Conservation (phyloP, 1,284 basidiomycete genomes). For the Phenoliferia sp. region DNA sequence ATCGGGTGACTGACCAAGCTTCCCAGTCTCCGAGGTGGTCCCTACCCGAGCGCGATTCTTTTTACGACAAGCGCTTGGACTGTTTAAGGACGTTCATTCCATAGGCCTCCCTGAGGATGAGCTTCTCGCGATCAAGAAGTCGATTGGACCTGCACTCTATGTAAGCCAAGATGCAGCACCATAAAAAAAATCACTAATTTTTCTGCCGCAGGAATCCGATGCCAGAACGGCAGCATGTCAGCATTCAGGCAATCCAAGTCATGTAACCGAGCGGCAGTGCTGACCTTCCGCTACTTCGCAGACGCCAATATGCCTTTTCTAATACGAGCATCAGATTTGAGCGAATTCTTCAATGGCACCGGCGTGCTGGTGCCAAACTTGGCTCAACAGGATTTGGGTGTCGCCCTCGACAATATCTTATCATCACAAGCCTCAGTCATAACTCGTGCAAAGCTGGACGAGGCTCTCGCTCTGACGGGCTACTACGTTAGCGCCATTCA, state of each 20-base stretch:
- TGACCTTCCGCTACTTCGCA: not conserved
- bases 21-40: conserved; percentile 24
- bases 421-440: conserved; percentile 3
- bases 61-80: conserved; percentile 25
- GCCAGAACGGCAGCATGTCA: conserved; percentile 23
- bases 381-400: conserved; percentile 13
- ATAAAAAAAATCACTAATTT: not conserved
- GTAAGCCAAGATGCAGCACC: not conserved
- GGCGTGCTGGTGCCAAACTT: conserved; percentile 29
- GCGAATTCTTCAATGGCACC: conserved; percentile 20
- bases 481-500: conserved; percentile 30
- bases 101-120: conserved; percentile 4
- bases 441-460: conserved; percentile 14
- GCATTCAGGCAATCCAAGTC: not conserved
- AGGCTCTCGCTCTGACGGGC: conserved; percentile 20
- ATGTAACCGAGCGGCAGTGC: not conserved
- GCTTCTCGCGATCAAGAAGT: conserved; percentile 15
- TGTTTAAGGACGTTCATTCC: conserved; percentile 27
- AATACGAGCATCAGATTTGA: conserved; percentile 21
- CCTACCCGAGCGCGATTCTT: conserved; percentile 28
- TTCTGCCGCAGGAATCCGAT: conserved; percentile 17
- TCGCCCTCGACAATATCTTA: conserved; percentile 21
- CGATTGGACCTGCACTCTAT: conserved; percentile 24
- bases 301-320: conserved; percentile 19
- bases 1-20: not conserved